These are phyloP conservation scores for Fusarium goolgardi DNA, from an alignment of 2,329 filamentous ascomycete species.

Conservation along the genomic window DNA sequence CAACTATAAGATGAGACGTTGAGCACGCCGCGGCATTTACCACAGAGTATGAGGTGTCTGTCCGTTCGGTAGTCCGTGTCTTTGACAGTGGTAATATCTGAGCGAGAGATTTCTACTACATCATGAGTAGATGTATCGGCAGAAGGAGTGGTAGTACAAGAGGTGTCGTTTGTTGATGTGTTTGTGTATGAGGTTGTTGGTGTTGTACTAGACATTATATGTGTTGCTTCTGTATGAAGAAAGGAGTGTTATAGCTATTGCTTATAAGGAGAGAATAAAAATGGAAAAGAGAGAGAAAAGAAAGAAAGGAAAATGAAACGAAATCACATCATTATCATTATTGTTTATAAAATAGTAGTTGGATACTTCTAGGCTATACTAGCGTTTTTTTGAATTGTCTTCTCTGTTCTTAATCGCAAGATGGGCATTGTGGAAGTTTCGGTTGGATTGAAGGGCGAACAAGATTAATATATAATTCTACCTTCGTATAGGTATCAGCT, in stretches of 20 bases:
- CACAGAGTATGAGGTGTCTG: constrained; percentile 20
- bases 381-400: background rate
- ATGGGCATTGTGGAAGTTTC: constrained; percentile 22
- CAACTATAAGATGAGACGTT: constrained; percentile 23
- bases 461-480: background rate
- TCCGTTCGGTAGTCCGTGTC: constrained; percentile 24
- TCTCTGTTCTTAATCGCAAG: background rate
- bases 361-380: background rate
- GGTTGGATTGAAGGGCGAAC: background rate
- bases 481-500: background rate
- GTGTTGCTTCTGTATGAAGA: background rate
- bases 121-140: constrained; percentile 7
- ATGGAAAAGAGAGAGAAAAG: background rate
- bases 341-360: constrained; percentile 16
- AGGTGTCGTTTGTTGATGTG: background rate
- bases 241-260: constrained; percentile 1
- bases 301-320: background rate
- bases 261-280: background rate
- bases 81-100: constrained; percentile 15
- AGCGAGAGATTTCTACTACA: constrained; percentile 27
- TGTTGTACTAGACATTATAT: constrained; percentile 18
- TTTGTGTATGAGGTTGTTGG: background rate
- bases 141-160: constrained; percentile 1
- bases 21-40: constrained; percentile 27
- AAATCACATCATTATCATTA: background rate